Base-by-base conservation (phyloP, 805 yeast genomes). In the Phaffomyces opuntiae region DNA sequence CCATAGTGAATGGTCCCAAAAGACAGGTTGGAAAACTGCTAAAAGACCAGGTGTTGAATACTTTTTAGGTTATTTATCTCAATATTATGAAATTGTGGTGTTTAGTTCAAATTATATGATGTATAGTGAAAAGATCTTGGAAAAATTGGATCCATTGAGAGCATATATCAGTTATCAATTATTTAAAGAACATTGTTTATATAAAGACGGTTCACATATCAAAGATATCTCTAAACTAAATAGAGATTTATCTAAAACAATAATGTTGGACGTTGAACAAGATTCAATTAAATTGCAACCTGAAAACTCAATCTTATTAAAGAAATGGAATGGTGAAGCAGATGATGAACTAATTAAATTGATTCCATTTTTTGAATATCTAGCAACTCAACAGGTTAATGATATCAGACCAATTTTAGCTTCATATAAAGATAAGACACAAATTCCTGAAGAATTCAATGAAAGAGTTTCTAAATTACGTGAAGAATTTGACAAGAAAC, bases 11-110 rank as follows among this genome's bases (percentile, higher is more conserved):
- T 93, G 99, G 99, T 78, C 87, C 47, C 79, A 87, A 54, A 80
- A 87, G 65, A 75, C 80, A 62, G 99, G 99, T 45, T 93, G 99
- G 99, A 83, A 93, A 70, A 91, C 97, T 14, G 98, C 96, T 29
- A 93, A 93, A 74, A 87, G 99, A 72, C 98, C 99, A 32, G 99
- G 99, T 51, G 81, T 88, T 50, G 99, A 95, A 66, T 93, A 93
- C 72, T 93, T 93, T 69, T 71, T 93, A 62, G 96, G 95, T 27
- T 93, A 93, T 67, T 72, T 93, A 56, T 86, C 96, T 8, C 96
- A 87, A 69, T 91, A 89, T 72, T 93, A 91, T 67, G 99, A 93
- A 70, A 83, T 93, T 62, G 98, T 93, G 44, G 70, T 95, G 40
- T 93, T 93, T 64, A 80, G 91, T 32, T 81, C 89, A 49, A 87